phyloP scores from a whole-genome alignment of 2,329 filamentous ascomycete genomes.

The Fusarium annulatum region DNA sequence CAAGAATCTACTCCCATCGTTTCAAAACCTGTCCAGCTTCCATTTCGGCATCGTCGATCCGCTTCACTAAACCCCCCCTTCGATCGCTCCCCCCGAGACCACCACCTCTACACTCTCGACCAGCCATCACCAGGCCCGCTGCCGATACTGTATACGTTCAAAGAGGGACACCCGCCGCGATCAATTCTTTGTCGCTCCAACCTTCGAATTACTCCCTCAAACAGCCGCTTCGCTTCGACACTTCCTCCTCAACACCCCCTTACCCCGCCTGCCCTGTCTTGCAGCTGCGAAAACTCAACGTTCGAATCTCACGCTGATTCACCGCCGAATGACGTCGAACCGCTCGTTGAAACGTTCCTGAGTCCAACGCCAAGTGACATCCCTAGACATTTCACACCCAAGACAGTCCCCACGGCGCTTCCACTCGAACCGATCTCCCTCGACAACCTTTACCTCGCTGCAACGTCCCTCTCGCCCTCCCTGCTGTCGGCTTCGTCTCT shows the following conservation, averaged over 20 bases:
- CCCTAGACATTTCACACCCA: slow-evolving; percentile 14
- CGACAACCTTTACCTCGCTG: slow-evolving; percentile 17
- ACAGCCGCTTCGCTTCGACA: slow-evolving; percentile 13
- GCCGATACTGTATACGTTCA: slow-evolving; percentile 2
- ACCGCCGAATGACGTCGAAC: slow-evolving; percentile 45
- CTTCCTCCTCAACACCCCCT: slow-evolving; percentile 14
- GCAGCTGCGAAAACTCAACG: slow-evolving; percentile 17
- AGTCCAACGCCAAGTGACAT: slow-evolving; percentile 39
- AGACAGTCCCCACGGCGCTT: slow-evolving; percentile 19
- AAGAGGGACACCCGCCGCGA: slow-evolving; percentile 16
- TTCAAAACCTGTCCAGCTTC: neutral
- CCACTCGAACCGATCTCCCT: slow-evolving; percentile 26
- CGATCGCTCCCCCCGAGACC: slow-evolving; percentile 40
- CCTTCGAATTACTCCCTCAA: slow-evolving; percentile 9
- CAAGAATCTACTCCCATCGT: neutral
- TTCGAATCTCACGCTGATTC: slow-evolving; percentile 32
- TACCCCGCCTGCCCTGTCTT: slow-evolving; percentile 32
- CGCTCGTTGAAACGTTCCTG: slow-evolving; percentile 36
- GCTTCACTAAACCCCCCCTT: slow-evolving; percentile 39
- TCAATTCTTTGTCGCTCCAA: slow-evolving; percentile 10
- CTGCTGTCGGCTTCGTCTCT: slow-evolving; percentile 14
- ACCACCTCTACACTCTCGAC: slow-evolving; percentile 20
- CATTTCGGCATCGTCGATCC: slow-evolving; percentile 35
- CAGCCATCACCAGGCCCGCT: slow-evolving; percentile 32
- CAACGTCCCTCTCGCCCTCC: slow-evolving; percentile 20